Evolutionary conservation across 352 stramenopile species (phyloP).

Genomic region (Phytophthora parvispora): DNA sequence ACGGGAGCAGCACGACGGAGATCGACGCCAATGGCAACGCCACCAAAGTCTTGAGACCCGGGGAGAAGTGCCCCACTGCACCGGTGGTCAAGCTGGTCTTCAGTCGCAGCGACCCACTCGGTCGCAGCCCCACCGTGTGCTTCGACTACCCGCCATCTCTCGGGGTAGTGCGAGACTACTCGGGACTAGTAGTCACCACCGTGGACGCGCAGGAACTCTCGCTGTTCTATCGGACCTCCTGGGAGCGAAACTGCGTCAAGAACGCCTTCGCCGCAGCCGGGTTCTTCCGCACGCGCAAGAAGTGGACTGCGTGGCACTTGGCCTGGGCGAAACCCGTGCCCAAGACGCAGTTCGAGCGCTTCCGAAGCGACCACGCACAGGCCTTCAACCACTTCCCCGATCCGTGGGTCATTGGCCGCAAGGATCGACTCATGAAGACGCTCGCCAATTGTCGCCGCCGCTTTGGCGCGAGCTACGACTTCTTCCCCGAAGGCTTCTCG

Average conservation of each 20-base stretch:
- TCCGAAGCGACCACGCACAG: conserved; percentile 64
- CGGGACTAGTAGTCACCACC: conserved; percentile 32
- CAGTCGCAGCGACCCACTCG: conserved; percentile 53
- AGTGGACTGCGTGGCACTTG: conserved; percentile 61
- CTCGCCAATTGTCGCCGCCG: conserved; percentile 66
- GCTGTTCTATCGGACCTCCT: conserved; percentile 88
- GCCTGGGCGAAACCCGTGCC: conserved; percentile 83
- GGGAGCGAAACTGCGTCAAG: conserved; percentile 95
- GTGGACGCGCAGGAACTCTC: conserved; percentile 52
- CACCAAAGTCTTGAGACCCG: conserved; percentile 15
- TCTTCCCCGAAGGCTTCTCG: conserved; percentile 89
- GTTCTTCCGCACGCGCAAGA: conserved; percentile 70
- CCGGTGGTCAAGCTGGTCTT: conserved; percentile 61
- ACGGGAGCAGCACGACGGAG: conserved; percentile 12
- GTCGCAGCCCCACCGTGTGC: conserved; percentile 79
- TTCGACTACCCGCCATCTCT: conserved; percentile 92
- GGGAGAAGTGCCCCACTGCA: conserved; percentile 48
- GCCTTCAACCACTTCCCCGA: conserved; percentile 93
- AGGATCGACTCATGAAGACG: conserved; percentile 90
- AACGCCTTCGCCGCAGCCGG: conserved; percentile 89
- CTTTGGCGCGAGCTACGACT: conserved; percentile 73
- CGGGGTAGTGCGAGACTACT: conserved; percentile 53
- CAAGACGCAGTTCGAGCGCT: conserved; percentile 63
- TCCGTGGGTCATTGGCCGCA: conserved; percentile 92
- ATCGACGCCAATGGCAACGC: not conserved